Percentiles rank a stretch among this genome's conserved stretches.
Conservation (phyloP, 2,329 filamentous ascomycete species). For the Chalaropsis thielavioides region DNA sequence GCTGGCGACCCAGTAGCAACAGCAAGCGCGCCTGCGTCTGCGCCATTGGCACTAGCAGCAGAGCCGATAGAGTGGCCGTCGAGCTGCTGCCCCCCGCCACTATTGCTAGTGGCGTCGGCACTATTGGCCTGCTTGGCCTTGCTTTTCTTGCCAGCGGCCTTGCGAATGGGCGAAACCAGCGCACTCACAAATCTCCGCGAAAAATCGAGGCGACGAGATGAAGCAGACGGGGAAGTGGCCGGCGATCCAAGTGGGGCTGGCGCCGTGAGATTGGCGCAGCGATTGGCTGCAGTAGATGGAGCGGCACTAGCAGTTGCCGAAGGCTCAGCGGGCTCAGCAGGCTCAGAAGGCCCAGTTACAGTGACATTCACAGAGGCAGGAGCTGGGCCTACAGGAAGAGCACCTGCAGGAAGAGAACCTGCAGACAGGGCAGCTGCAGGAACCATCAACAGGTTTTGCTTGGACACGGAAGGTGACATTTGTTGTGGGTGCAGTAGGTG, state of each 20-base stretch:
- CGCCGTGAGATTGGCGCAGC: too few species aligned
- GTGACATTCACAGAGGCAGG: background rate
- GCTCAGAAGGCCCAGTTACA: background rate
- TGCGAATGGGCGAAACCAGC: constrained; percentile 7
- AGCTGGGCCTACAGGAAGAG: background rate
- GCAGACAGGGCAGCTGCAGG: background rate
- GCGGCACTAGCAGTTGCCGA: too few species aligned
- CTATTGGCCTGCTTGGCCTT: background rate
- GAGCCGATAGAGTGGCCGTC: background rate
- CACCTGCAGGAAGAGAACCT: background rate
- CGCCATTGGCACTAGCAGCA: background rate
- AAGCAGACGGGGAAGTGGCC: background rate
- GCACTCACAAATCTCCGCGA: constrained; percentile 10
- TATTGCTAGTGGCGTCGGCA: background rate
- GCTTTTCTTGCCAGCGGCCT: background rate
- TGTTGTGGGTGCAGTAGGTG: background rate
- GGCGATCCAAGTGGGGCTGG: background rate
- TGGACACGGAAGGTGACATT: background rate
- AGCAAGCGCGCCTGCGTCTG: background rate
- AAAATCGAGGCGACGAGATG: constrained; percentile 1
- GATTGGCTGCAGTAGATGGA: too few species aligned
- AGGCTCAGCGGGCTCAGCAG: background rate
- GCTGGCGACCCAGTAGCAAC: background rate
- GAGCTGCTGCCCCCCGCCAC: background rate
- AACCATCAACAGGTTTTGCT: background rate